phyloP scores from a whole-genome alignment of 371 early-diverging fungal genomes.

The Sporodiniella umbellata region DNA sequence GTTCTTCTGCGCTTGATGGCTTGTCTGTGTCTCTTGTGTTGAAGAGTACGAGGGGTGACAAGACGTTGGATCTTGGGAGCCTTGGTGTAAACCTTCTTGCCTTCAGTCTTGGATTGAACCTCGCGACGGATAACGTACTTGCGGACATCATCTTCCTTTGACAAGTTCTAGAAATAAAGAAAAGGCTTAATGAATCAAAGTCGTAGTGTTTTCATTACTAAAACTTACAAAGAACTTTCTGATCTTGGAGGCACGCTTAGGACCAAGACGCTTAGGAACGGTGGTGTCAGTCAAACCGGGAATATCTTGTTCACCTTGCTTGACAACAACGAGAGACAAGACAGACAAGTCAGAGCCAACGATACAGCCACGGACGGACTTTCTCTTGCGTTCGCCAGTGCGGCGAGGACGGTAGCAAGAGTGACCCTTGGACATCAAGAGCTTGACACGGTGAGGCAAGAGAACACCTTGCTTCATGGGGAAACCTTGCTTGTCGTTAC shows the following conservation, averaged over 20 bases:
- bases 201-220: neutral
- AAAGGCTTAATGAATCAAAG: neutral
- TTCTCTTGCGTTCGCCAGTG: constrained; percentile 98
- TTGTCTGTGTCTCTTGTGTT: constrained; percentile 84
- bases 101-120: constrained; percentile 82
- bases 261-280: constrained; percentile 94
- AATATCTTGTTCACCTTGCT: constrained; percentile 95
- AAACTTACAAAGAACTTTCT: constrained; percentile 91
- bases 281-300: constrained; percentile 95
- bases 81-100: constrained; percentile 92
- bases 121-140: constrained; percentile 97
- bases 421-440: constrained; percentile 95
- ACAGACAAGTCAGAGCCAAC: constrained; percentile 95
- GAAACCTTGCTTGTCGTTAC: constrained; percentile 99
- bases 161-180: constrained; percentile 58
- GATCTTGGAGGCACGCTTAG: constrained; percentile 98
- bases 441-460: constrained; percentile 90
- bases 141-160: constrained; percentile 97
- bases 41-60: constrained; percentile 91
- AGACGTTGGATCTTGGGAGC: constrained; percentile 96
- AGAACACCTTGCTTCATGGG: constrained; percentile 98
- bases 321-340: constrained; percentile 92
- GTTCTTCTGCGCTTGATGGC: constrained; percentile 82
- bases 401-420: constrained; percentile 99
- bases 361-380: constrained; percentile 99